Base-by-base conservation (phyloP, 2,329 filamentous ascomycete genomes). In the Aspergillus ruber region DNA sequence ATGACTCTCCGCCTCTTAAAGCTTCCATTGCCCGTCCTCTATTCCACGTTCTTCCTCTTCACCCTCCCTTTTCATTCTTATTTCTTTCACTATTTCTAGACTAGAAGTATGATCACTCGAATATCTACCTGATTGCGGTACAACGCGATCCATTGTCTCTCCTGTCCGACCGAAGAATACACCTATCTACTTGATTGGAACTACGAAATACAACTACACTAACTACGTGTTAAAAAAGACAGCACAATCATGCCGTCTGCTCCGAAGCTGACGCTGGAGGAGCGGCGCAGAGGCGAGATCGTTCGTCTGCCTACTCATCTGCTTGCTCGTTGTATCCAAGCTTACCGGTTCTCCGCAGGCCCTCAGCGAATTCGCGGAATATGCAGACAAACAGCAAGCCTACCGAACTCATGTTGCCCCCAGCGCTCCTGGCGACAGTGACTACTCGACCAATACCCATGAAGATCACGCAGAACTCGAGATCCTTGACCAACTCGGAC, bases 301-400 rank as follows among this genome's bases (percentile, higher is more conserved):
- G 88, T 91, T 80, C 51, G 79, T 60, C 27, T 46, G 27, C 29
- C 9, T 41, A 42, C 10, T 13, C 8, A 7, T 9, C 17, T 32
- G 12, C 6, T 21, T 25, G 25, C 38, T 8, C 35, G 18, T 12
- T 42, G 21, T 12, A 36, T 40, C 39, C 49, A 54, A 46, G 46
- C 49, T 29, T 8, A 43, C 35, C 13, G 20, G 42, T 20, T 29
- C 25, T 29, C 40, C 25, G 29, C 47, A 84, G 81, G 90, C 91
- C 10, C 79, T 98, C 47, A 93, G 87, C 74, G 93, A 97, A 60
- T 98, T 98, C 66, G 90, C 90, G 68, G 93, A 98, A 62, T 97
- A 96, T 62, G 93, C 96, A 56, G 90, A 97, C 69, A 86, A 90
- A 66, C 90, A 97, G 67, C 93, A 97, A 69, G 83, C 84, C 20